phyloP scores from a whole-genome alignment of 2,329 filamentous ascomycete species.

The Aureobasidium sp. region DNA sequence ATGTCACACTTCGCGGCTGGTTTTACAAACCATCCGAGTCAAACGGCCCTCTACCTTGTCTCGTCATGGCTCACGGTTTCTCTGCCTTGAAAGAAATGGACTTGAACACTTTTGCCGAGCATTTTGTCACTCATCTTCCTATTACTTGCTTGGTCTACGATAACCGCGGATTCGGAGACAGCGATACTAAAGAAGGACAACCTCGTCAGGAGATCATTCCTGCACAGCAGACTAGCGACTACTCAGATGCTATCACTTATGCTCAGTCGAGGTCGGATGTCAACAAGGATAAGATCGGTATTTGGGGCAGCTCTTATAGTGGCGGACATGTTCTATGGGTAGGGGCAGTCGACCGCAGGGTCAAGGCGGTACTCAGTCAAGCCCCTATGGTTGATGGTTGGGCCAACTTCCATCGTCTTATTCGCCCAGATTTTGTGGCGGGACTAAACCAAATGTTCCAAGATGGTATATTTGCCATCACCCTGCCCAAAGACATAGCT shows the following conservation, averaged over 20 bases:
- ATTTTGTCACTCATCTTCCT: slow-evolving; percentile 1
- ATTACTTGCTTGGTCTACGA: slow-evolving; percentile 31
- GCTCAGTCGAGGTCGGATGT: slow-evolving; percentile 29
- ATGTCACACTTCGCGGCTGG: slow-evolving; percentile 16
- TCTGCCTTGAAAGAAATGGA: slow-evolving; percentile 14
- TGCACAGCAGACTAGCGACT: slow-evolving; percentile 29
- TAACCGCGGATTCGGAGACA: slow-evolving; percentile 30
- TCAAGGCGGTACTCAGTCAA: slow-evolving; percentile 36
- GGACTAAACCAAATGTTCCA: slow-evolving; percentile 19
- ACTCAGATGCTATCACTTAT: slow-evolving; percentile 35
- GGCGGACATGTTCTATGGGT: slow-evolving; percentile 36
- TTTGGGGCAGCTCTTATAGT: slow-evolving; percentile 34
- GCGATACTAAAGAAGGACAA: slow-evolving; percentile 24
- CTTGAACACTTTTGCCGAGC: slow-evolving; percentile 1
- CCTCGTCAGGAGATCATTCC: slow-evolving; percentile 31
- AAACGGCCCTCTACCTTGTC: neutral
- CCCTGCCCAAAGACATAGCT: neutral
- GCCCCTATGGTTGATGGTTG: slow-evolving; percentile 30
- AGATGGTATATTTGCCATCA: neutral
- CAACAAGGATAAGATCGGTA: slow-evolving; percentile 28
- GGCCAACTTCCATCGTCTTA: slow-evolving; percentile 31
- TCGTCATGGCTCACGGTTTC: slow-evolving; percentile 13
- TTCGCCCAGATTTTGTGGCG: slow-evolving; percentile 27
- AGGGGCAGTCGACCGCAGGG: slow-evolving; percentile 33
- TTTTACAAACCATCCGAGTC: slow-evolving; percentile 6